Conservation (phyloP, 1,139 yeast genomes). For the Suhomyces atakaporum region DNA sequence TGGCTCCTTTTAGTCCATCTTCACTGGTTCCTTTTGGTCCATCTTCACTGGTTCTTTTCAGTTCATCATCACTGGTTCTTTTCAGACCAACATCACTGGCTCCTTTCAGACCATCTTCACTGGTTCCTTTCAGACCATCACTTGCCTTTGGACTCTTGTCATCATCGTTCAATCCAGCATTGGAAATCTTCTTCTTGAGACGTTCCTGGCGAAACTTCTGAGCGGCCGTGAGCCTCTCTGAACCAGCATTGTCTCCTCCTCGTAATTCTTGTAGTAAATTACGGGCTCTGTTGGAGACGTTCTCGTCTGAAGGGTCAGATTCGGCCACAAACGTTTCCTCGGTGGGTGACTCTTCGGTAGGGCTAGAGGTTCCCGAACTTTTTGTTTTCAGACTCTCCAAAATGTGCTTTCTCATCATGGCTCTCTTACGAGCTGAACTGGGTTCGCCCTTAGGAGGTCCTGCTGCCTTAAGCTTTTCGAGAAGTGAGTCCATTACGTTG, state of each 20-base stretch:
- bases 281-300: too few species aligned
- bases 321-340: slow-evolving; percentile 11
- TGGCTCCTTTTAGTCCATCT: too few species aligned
- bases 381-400: slow-evolving; percentile 40
- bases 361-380: too few species aligned
- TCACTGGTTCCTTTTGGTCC: too few species aligned
- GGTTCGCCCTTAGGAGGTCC: slow-evolving; percentile 76
- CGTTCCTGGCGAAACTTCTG: slow-evolving; percentile 43
- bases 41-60: too few species aligned
- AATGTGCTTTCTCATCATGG: slow-evolving; percentile 68
- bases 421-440: slow-evolving; percentile 78
- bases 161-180: slow-evolving; percentile 10
- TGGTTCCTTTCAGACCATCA: slow-evolving; percentile 3
- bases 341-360: slow-evolving; percentile 11
- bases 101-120: too few species aligned
- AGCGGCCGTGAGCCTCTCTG: slow-evolving; percentile 31
- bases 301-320: too few species aligned
- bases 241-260: slow-evolving; percentile 30
- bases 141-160: slow-evolving; percentile 12
- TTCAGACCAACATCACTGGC: too few species aligned
- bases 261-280: slow-evolving; percentile 59
- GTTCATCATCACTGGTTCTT: too few species aligned
- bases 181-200: slow-evolving; percentile 21
- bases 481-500: slow-evolving; percentile 72
- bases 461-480: slow-evolving; percentile 72